Conservation (phyloP, 108 stramenopile species). For the Cyclotella baltica region DNA sequence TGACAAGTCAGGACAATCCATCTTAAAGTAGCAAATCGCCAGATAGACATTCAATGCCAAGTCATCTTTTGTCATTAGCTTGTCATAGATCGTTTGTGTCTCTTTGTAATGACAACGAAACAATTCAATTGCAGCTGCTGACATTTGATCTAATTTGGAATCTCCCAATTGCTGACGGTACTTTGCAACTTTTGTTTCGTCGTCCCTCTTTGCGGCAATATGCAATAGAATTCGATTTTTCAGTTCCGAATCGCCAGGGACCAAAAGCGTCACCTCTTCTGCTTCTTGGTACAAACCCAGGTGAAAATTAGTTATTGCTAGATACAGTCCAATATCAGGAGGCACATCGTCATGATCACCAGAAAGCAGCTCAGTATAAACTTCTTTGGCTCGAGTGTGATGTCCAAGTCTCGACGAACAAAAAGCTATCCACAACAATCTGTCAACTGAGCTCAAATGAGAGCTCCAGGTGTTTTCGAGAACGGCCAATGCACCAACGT, state of each 20-base stretch:
- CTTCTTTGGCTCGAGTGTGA: slow-evolving; percentile 73
- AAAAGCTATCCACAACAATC: slow-evolving; percentile 74
- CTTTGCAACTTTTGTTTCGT: slow-evolving; percentile 79
- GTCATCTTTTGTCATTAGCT: slow-evolving; percentile 75
- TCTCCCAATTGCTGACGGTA: slow-evolving; percentile 78
- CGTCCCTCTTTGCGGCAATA: slow-evolving; percentile 63
- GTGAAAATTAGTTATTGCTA: slow-evolving; percentile 76
- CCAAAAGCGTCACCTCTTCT: slow-evolving; percentile 40
- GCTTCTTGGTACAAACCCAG: slow-evolving; percentile 66
- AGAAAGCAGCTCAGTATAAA: slow-evolving; percentile 51
- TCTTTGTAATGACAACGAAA: slow-evolving; percentile 83
- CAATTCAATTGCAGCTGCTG: slow-evolving; percentile 86
- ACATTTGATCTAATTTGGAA: slow-evolving; percentile 81
- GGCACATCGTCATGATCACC: slow-evolving; percentile 36
- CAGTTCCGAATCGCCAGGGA: slow-evolving; percentile 55
- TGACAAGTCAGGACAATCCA: slow-evolving; percentile 82
- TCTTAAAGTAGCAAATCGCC: slow-evolving; percentile 92
- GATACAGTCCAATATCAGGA: slow-evolving; percentile 58
- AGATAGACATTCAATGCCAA: slow-evolving; percentile 88
- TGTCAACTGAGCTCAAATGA: slow-evolving; percentile 32
- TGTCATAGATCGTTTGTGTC: slow-evolving; percentile 86
- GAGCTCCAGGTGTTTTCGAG: slow-evolving; percentile 63
- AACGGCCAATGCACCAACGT: slow-evolving; percentile 83
- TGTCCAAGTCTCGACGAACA: slow-evolving; percentile 77
- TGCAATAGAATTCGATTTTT: slow-evolving; percentile 83